Evolutionary conservation across 169 alveolate species (phyloP).

Genomic region (Sarcocystis neurona): DNA sequence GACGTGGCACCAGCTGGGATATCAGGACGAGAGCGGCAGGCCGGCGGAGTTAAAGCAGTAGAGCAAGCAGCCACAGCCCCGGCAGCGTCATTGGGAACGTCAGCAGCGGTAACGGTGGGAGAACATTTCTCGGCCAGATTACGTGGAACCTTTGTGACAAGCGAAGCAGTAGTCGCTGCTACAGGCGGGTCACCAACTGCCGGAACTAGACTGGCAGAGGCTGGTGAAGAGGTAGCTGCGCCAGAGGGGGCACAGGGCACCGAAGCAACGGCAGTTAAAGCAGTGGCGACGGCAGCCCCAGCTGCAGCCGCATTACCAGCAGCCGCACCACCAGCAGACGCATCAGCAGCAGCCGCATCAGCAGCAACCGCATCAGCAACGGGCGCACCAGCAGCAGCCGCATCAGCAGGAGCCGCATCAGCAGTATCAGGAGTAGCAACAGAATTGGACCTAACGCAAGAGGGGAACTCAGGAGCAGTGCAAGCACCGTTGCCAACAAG

Average conservation of each 20-base stretch:
- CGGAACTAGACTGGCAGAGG: no score
- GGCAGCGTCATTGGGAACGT: no score
- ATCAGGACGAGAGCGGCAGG: not conserved
- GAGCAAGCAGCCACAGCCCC: slow-evolving; percentile 15
- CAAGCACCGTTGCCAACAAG: no score
- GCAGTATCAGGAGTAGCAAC: no score
- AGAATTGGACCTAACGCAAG: no score
- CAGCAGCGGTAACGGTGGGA: not conserved
- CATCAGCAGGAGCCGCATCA: no score
- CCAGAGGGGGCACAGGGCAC: not conserved
- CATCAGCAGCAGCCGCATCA: slow-evolving; percentile 31
- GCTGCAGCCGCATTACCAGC: slow-evolving; percentile 5
- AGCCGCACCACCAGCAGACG: slow-evolving; percentile 23
- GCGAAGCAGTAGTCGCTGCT: no score
- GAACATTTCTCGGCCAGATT: not conserved
- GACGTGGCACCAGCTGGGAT: not conserved
- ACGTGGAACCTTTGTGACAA: not conserved
- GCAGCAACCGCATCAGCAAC: not conserved
- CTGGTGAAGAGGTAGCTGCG: slow-evolving; percentile 23
- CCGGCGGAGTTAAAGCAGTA: not conserved
- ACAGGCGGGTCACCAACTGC: no score
- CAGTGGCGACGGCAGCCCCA: slow-evolving; percentile 15
- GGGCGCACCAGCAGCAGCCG: not conserved
- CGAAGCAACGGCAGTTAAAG: slow-evolving; percentile 17
- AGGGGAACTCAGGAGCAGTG: no score